Evolutionary conservation across 768 basidiomycete species (phyloP), one percentile per base, ranked within the genome.

Genomic region (Tylopilus felleus): DNA sequence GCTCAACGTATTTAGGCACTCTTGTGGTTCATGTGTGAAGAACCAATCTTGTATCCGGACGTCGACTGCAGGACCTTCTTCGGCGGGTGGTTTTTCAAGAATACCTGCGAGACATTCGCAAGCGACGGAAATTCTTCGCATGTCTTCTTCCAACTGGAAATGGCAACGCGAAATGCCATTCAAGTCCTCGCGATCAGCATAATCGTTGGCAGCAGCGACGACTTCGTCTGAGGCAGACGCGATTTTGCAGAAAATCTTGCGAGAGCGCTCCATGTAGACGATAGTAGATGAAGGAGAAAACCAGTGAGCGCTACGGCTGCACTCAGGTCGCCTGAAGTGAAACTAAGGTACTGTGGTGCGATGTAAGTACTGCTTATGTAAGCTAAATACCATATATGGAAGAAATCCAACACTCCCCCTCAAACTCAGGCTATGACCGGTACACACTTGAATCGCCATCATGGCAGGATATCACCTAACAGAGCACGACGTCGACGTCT

Each of bases 231-330:
- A 49, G 2, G 42, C 47, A 10, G 56, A 49, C n/a, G 47, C 29
- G 6, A 56, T 39, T 9, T 35, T 57, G 22, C 3, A 8, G 17
- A 55, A n/a, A 31, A 55, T 38, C 22, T 44, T 48, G 22, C 53
- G 42, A 10, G 56, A 49, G 22, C 54, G 53, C 13, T 45, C 46
- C 53, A 56, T 58, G 48, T n/a, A n/a, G n/a, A n/a, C n/a, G n/a
- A n/a, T n/a, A n/a, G n/a, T n/a, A n/a, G n/a, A n/a, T n/a, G n/a
- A n/a, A n/a, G n/a, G n/a, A n/a, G n/a, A n/a, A n/a, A n/a, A n/a
- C n/a, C n/a, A n/a, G n/a, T n/a, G n/a, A n/a, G n/a, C n/a, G n/a
- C n/a, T n/a, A n/a, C n/a, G n/a, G n/a, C n/a, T n/a, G n/a, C n/a
- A n/a, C n/a, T n/a, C n/a, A n/a, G n/a, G n/a, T n/a, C n/a, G n/a